Evolutionary conservation across 495 filamentous ascomycete genomes (phyloP).

Genomic region (Xylaria castorea): DNA sequence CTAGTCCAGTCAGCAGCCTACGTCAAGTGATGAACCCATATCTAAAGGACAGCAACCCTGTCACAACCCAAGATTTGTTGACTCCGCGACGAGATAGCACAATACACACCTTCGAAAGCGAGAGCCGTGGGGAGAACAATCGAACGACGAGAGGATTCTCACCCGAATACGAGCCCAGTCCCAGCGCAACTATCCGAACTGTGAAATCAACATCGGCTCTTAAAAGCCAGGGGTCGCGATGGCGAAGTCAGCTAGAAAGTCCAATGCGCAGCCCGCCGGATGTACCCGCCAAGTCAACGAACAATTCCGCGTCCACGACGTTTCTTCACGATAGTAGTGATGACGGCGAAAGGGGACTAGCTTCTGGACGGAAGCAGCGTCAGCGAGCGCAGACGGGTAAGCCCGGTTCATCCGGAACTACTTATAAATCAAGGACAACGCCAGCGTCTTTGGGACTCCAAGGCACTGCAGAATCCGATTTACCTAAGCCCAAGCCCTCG

Average conservation of each 20-base stretch:
- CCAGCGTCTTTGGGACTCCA: background rate
- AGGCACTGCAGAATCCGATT: slow-evolving; percentile 12
- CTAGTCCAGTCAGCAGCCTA: slow-evolving; percentile 87
- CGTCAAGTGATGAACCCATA: slow-evolving; percentile 91
- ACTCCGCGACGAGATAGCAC: slow-evolving; percentile 31
- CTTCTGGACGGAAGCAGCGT: slow-evolving; percentile 24
- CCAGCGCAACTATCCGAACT: slow-evolving; percentile 63
- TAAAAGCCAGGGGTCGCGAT: slow-evolving; percentile 35
- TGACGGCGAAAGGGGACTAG: slow-evolving; percentile 34
- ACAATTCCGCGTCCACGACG: slow-evolving; percentile 35
- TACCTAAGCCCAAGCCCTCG: slow-evolving; percentile 26
- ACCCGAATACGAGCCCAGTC: slow-evolving; percentile 68
- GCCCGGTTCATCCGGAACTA: background rate
- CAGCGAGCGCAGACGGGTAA: slow-evolving; percentile 20
- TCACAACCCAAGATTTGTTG: slow-evolving; percentile 21
- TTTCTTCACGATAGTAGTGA: slow-evolving; percentile 44
- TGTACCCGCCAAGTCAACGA: slow-evolving; percentile 30
- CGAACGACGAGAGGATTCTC: slow-evolving; percentile 61
- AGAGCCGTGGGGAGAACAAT: slow-evolving; percentile 37
- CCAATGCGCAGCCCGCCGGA: slow-evolving; percentile 35
- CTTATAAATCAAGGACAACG: background rate
- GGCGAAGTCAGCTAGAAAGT: slow-evolving; percentile 34
- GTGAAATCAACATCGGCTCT: slow-evolving; percentile 53
- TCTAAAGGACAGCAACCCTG: slow-evolving; percentile 49
- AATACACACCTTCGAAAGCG: slow-evolving; percentile 31